phyloP scores from a whole-genome alignment of 306 rosid genomes.

The Fragaria nilgerrensis region DNA sequence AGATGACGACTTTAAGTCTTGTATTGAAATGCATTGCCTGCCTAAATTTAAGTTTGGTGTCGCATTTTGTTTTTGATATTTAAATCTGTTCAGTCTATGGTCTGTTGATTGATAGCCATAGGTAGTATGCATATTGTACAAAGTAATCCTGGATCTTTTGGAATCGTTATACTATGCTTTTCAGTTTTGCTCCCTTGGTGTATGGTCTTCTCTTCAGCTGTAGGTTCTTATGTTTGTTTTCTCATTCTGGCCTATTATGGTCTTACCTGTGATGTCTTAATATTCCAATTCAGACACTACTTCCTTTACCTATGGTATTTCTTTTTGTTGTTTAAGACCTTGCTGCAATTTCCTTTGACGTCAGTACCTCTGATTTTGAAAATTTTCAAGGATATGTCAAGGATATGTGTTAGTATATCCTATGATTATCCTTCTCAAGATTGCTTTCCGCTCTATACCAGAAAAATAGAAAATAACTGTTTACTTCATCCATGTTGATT shows the following conservation, averaged over 20 bases:
- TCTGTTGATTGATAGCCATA: not conserved
- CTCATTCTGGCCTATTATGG: not conserved
- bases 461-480: not conserved
- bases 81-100: not conserved
- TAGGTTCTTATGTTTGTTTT: not conserved
- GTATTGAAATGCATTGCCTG: not conserved
- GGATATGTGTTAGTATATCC: not conserved
- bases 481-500: not conserved
- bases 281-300: not conserved
- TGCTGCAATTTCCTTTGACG: not conserved
- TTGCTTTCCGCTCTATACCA: not conserved
- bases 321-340: not conserved
- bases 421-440: not conserved
- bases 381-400: not conserved
- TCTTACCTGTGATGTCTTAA: not conserved
- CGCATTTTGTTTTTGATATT: not conserved
- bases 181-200: not conserved
- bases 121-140: not conserved
- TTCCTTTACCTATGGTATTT: not conserved
- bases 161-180: not conserved
- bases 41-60: not conserved
- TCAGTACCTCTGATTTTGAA: not conserved
- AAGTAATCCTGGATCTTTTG: not conserved
- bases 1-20: not conserved
- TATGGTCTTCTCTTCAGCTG: not conserved